Base-by-base conservation (phyloP, 257 asterid species). In the Nicotiana obtusifolia region DNA sequence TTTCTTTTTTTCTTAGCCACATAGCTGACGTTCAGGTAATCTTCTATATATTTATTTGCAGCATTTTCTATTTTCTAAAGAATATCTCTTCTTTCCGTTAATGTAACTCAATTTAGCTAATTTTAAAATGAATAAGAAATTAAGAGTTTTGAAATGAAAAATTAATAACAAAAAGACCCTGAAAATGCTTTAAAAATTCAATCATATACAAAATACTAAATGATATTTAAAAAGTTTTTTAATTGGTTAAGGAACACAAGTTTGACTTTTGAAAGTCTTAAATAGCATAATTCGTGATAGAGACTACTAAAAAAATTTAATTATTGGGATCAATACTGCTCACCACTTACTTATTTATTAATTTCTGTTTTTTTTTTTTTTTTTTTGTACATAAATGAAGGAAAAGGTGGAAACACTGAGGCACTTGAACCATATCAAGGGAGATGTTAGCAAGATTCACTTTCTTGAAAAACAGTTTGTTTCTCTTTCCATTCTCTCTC, bases 11-110 rank as follows among this genome's bases (percentile, higher is more conserved):
- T 80, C 81, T 77, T 75, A 91, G 97, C 64, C 86, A 89, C n/a
- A 53, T 91, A 10, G 66, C n/a, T 16, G 86, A 89, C 61, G 61
- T 90, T 79, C 89, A 90, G 97, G 97, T 92, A n/a, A n/a, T n/a
- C n/a, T n/a, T n/a, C n/a, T n/a, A n/a, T 5, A 31, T 31, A 31
- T 10, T 24, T 68, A 68, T 68, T n/a, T 67, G 76, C 7, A 33
- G 17, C 17, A 33, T 19, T 19, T 68, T 5, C 41, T 4, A 33
- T 67, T 53, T 67, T 67, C 17, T 67, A 19, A 67, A 67, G 11
- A 2, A 67, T 35, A 13, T 68, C 19, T 10, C 1, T 9, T 13
- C 10, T 67, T n/a, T 53, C 3, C 59, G 3, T n/a, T 67, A 41
- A 20, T 41, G n/a, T 69, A 10, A 14, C 20, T 37, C 15, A 69